Base-by-base conservation (phyloP, 768 basidiomycete species). In the Wakefieldia striispora region DNA sequence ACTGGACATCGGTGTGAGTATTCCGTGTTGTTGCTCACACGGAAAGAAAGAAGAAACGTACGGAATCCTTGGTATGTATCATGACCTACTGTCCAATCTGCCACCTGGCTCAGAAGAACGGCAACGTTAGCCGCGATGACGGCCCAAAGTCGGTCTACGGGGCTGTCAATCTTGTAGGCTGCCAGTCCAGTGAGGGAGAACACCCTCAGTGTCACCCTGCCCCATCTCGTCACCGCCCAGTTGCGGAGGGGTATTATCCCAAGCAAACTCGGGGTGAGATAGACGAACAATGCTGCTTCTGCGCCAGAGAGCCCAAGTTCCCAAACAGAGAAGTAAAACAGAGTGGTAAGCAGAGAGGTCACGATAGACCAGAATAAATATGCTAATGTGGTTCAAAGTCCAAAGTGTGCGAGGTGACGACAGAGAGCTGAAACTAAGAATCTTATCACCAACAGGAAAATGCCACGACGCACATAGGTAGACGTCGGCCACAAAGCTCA, bases 251-350 rank as follows among this genome's bases (percentile, higher is more conserved):
- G 63, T 1, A 72, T 58, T 36, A 78, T 65, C 0, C 76, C 71
- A 12, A 94, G 75, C 13, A 91, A 61, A 6, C 77, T 54, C 0
- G 91, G 89, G 0, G 91, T 82, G 23, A 95, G 76, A 8, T 82
- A 81, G 8, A 80, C 77, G 9, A 94, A 71, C 3, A 91, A 69
- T 0, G 91, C 79, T 14, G 90, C 73, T 62, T 95, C 93, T 31
- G 85, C 80, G 5, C 93, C 93, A 11, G 88, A 82, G 26, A 95
- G 76, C 23, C 87, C 90, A 16, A 94, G 82, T 62, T 91, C 79
- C 92, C 92, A 94, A 17, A 95, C 82, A 21, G 89, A 92, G 71
- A 91, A 95, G 69, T 94, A 95, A 72, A 95, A 95, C 4, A 95
- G 73, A 4, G 88, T 83, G 1, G 86, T 84, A 6, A 85, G 79